phyloP scores from a whole-genome alignment of 257 asterid species.

The Agastache rugosa region DNA sequence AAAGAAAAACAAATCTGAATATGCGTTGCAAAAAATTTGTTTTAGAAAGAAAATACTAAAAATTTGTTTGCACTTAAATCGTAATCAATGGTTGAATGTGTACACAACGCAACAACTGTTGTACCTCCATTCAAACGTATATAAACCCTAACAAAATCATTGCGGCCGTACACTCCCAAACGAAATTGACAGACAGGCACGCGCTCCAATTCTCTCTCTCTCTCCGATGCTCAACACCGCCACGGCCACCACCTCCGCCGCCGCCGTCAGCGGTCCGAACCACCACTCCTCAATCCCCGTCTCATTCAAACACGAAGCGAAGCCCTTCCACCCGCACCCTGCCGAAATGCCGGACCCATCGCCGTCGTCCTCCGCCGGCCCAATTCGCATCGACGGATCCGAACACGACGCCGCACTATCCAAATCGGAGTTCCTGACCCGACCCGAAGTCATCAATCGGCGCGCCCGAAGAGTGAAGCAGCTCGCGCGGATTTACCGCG shows the following conservation, averaged over 20 bases:
- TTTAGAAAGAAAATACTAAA: background rate
- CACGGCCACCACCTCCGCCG: constrained; percentile 25
- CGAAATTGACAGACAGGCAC: background rate
- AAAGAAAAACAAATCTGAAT: too few species aligned
- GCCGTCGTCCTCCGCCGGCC: constrained; percentile 53
- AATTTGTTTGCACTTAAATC: background rate
- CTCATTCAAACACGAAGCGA: constrained; percentile 34
- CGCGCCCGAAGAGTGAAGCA: constrained; percentile 66
- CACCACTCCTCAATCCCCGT: constrained; percentile 29
- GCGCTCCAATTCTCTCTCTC: constrained; percentile 8
- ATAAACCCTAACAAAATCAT: constrained; percentile 36
- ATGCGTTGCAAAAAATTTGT: too few species aligned
- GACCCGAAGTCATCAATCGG: constrained; percentile 65
- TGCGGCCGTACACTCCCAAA: background rate
- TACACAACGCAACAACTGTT: constrained; percentile 15
- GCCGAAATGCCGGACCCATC: constrained; percentile 49
- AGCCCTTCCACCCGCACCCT: constrained; percentile 29
- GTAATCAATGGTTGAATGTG: background rate
- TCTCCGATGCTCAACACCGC: constrained; percentile 28
- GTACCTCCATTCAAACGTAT: constrained; percentile 18
- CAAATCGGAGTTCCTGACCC: constrained; percentile 64
- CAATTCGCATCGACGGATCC: constrained; percentile 61
- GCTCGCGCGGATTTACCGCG: constrained; percentile 67
- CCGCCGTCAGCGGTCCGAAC: constrained; percentile 29
- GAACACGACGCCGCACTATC: constrained; percentile 59